Conservation (phyloP, 352 stramenopile species). For the Phytophthora cajani region DNA sequence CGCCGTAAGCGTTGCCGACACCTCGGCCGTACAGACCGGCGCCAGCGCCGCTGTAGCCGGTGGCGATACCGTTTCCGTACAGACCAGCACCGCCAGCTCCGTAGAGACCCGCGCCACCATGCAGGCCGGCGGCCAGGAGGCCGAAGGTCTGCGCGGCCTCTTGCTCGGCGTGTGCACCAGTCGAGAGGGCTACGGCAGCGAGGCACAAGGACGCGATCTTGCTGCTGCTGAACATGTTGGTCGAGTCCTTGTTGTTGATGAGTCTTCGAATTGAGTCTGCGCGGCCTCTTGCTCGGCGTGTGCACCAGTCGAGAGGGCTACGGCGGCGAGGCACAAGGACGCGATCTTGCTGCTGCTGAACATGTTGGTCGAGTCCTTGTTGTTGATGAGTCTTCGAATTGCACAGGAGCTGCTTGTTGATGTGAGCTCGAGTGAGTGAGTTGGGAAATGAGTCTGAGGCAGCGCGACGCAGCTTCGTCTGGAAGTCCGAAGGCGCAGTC, state of each 20-base stretch:
- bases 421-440: slow-evolving; percentile 8
- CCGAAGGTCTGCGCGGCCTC: slow-evolving; percentile 27
- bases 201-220: slow-evolving; percentile 25
- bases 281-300: slow-evolving; percentile 20
- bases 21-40: neutral
- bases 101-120: slow-evolving; percentile 2
- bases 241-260: slow-evolving; percentile 7
- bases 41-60: neutral
- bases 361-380: slow-evolving; percentile 5
- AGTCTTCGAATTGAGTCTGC: slow-evolving; percentile 10
- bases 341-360: slow-evolving; percentile 20
- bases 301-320: slow-evolving; percentile 1
- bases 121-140: slow-evolving; percentile 4
- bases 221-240: slow-evolving; percentile 15
- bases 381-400: slow-evolving; percentile 2
- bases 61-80: neutral
- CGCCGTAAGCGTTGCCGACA: too few relatives aligned
- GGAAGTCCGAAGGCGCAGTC: too few relatives aligned
- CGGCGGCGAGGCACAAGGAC: slow-evolving; percentile 17
- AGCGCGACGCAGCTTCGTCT: neutral
- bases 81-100: neutral
- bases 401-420: neutral
- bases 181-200: slow-evolving; percentile 9
- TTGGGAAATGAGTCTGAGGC: slow-evolving; percentile 9
- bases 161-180: slow-evolving; percentile 5